A percentile compares a stretch with the other conserved stretches of the same genome.
phyloP scores from a whole-genome alignment of 805 yeast genomes.

The Metschnikowia continentalis region DNA sequence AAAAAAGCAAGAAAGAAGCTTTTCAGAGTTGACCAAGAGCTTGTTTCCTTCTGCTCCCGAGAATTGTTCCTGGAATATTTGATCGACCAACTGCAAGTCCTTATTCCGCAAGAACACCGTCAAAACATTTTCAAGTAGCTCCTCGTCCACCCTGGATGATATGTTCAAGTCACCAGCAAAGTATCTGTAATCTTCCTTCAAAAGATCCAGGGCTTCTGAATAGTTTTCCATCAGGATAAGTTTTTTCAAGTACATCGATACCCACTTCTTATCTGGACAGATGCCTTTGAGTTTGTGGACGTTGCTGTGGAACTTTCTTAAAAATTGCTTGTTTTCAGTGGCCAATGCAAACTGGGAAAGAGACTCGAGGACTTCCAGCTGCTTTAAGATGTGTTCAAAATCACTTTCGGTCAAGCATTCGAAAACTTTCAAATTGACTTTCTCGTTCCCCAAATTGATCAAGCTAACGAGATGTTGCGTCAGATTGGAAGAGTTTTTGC shows the following conservation, averaged over 20 bases:
- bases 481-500: slow-evolving; percentile 1
- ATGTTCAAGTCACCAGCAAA: slow-evolving; percentile 9
- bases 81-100: slow-evolving; percentile 15
- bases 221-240: slow-evolving; percentile 9
- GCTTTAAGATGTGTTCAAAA: slow-evolving; percentile 6
- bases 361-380: slow-evolving; percentile 6
- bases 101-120: slow-evolving; percentile 15
- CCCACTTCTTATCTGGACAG: slow-evolving; percentile 19
- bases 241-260: slow-evolving; percentile 14
- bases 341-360: slow-evolving; percentile 5
- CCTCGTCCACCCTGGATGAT: neutral
- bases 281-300: slow-evolving; percentile 9
- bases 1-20: slow-evolving; percentile 20
- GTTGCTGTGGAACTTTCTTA: slow-evolving; percentile 10
- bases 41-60: slow-evolving; percentile 11
- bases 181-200: slow-evolving; percentile 3
- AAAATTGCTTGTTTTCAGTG: slow-evolving; percentile 22
- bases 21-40: slow-evolving; percentile 14
- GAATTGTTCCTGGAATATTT: slow-evolving; percentile 17
- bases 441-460: slow-evolving; percentile 22
- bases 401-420: slow-evolving; percentile 15
- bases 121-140: slow-evolving; percentile 5
- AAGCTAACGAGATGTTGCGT: slow-evolving; percentile 12
- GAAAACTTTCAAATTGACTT: slow-evolving; percentile 21
- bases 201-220: slow-evolving; percentile 3